Percentiles rank a stretch among this genome's conserved stretches.
Conservation (phyloP, 345 rosid genomes). For the Turnera subulata region DNA sequence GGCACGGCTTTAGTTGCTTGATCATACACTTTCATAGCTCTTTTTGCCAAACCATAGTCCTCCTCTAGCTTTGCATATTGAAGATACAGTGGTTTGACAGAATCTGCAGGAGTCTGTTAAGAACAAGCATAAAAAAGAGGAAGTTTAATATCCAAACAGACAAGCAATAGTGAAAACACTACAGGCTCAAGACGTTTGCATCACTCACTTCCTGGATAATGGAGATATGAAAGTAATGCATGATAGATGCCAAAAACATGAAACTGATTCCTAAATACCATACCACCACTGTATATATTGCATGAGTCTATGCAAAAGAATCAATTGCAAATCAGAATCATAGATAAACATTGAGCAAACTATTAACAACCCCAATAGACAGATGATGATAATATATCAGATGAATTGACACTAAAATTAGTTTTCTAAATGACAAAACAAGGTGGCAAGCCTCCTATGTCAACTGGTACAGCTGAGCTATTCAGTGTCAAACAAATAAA, state of each 20-base stretch:
- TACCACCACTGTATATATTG: not conserved
- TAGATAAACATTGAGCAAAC: not conserved
- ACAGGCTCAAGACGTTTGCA: not conserved
- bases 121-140: conserved; percentile 8
- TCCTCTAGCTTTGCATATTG: conserved; percentile 97
- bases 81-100: conserved; percentile 80
- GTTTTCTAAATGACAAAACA: not conserved
- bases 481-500: too few species aligned
- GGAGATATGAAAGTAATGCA: not conserved
- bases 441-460: too few species aligned
- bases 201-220: not conserved
- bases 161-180: not conserved
- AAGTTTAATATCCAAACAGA: conserved; percentile 3
- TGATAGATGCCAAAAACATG: too few species aligned
- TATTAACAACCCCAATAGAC: too few species aligned
- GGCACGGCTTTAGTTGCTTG: conserved; percentile 94
- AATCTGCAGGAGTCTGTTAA: conserved; percentile 84
- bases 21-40: conserved; percentile 95
- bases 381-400: too few species aligned
- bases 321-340: not conserved
- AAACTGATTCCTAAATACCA: too few species aligned
- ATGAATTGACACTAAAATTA: not conserved
- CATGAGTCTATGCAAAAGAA: not conserved
- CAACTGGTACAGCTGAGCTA: too few species aligned
- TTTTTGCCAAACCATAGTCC: conserved; percentile 90